Base-by-base conservation (phyloP, 1,284 basidiomycete species). In the Trichosporon sp. region DNA sequence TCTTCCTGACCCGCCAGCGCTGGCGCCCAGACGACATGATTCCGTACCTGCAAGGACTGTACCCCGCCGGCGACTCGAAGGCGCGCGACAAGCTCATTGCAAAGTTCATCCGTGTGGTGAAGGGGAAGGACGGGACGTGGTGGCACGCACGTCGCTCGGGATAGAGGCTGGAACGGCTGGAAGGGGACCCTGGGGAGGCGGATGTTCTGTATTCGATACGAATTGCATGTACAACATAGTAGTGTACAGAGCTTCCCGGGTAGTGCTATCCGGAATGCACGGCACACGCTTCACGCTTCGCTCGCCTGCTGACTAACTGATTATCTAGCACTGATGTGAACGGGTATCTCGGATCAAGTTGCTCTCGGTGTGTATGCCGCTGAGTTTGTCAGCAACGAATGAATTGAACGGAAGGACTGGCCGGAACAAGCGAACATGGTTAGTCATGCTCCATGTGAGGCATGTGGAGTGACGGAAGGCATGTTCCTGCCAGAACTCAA, bases 81-180 rank as follows among this genome's bases (percentile, higher is more conserved):
- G 93, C 93, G 76, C 86, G 91, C 63, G 94, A 97, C 78, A 93
- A 91, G 81, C 80, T 96, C 72, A 84, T 96, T 43, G 87, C 93
- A 63, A 96, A 94, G 84, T 92, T 91, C 80, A 91, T 93, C 32
- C 86, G 94, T 64, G 88, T 91, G 2, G 87, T 90, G 48, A 92
- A 90, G 70, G 91, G 91, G 86, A 89, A 46, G 89, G 90, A n/a
- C 35, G 79, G 77, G 51, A 67, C 70, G 14, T 81, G 80, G 81
- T 84, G 81, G 82, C 81, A 79, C 74, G 81, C 83, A 1, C 74
- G 83, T 16, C 70, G 81, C 21, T 78, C 76, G n/a, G 77, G 75
- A 11, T 79, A 71, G 69, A 61, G 8, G 46, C 38, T 11, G 38
- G 38, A 10, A 40, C 38, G 38, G 48, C 3, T 35, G 14, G 46